Percentiles rank a stretch among this genome's conserved stretches.
Evolutionary conservation across 176 grass and related monocot genomes (phyloP).

Genomic region (Avena insularis): DNA sequence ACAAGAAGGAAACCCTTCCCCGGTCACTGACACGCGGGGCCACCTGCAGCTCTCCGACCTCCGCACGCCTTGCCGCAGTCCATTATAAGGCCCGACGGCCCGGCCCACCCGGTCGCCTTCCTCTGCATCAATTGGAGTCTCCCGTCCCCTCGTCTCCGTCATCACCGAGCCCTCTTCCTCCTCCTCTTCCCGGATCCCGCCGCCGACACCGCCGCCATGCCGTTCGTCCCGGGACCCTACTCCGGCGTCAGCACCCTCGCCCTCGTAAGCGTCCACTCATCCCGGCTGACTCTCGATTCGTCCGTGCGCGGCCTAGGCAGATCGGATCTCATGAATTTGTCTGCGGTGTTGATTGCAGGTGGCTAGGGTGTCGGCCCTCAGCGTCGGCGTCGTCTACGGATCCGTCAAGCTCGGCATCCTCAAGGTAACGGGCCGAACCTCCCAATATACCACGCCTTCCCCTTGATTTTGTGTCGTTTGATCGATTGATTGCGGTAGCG

Average conservation of each 20-base stretch:
- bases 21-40: neutral
- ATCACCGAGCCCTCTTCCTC: neutral
- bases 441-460: too few relatives aligned
- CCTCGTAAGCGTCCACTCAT: constrained; percentile 49
- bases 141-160: neutral
- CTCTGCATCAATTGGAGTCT: neutral
- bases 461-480: too few relatives aligned
- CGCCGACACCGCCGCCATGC: constrained; percentile 54
- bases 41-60: neutral
- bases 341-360: constrained; percentile 51
- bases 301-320: neutral
- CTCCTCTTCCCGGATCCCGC: neutral
- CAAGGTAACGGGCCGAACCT: constrained; percentile 22
- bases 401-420: constrained; percentile 86
- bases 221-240: constrained; percentile 78
- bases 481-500: too few relatives aligned
- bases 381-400: constrained; percentile 82
- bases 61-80: neutral
- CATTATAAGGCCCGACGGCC: neutral
- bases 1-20: neutral
- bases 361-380: constrained; percentile 69
- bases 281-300: neutral
- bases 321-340: constrained; percentile 30
- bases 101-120: neutral
- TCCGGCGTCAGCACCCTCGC: constrained; percentile 91